These are phyloP conservation scores for Drosera spatulata DNA, from an alignment of 179 eudicot genomes.

Conservation along the genomic window DNA sequence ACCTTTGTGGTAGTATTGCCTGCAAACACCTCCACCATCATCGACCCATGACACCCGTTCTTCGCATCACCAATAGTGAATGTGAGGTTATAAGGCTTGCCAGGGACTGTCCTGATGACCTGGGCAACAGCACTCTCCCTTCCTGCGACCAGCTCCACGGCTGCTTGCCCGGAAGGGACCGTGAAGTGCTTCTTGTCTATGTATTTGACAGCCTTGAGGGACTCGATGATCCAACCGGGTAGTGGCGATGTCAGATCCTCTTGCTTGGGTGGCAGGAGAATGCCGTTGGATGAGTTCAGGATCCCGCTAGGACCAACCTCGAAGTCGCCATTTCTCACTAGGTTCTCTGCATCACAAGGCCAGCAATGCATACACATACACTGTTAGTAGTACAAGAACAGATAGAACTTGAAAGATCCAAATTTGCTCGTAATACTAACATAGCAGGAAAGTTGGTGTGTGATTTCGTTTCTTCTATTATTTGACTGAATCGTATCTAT, in stretches of 20 bases:
- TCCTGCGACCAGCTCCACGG: conserved; percentile 76
- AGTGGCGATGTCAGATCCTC: conserved; percentile 69
- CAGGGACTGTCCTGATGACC: conserved; percentile 46
- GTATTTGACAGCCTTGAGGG: conserved; percentile 76
- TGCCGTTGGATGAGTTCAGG: conserved; percentile 55
- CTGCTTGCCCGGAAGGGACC: conserved; percentile 55
- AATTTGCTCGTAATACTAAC: too few relatives aligned
- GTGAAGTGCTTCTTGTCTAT: conserved; percentile 60
- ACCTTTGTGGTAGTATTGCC: conserved; percentile 53
- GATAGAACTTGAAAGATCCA: too few relatives aligned
- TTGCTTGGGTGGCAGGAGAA: conserved; percentile 71
- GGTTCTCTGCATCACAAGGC: conserved; percentile 22
- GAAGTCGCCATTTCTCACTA: conserved; percentile 64
- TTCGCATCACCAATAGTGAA: conserved; percentile 71
- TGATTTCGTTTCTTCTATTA: too few relatives aligned
- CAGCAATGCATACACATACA: too few relatives aligned
- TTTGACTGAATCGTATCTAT: too few relatives aligned
- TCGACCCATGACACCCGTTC: conserved; percentile 66
- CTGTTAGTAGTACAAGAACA: too few relatives aligned
- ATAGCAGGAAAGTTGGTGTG: too few relatives aligned
- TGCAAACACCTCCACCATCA: conserved; percentile 88
- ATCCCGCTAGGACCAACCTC: conserved; percentile 68
- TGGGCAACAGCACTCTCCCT: conserved; percentile 79
- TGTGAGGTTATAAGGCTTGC: conserved; percentile 43
- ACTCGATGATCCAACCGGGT: conserved; percentile 86